A percentile compares a stretch with the other conserved stretches of the same genome.
These are phyloP conservation scores for Xanthoconium separans DNA, from an alignment of 1,284 basidiomycete species.

Conservation along the genomic window DNA sequence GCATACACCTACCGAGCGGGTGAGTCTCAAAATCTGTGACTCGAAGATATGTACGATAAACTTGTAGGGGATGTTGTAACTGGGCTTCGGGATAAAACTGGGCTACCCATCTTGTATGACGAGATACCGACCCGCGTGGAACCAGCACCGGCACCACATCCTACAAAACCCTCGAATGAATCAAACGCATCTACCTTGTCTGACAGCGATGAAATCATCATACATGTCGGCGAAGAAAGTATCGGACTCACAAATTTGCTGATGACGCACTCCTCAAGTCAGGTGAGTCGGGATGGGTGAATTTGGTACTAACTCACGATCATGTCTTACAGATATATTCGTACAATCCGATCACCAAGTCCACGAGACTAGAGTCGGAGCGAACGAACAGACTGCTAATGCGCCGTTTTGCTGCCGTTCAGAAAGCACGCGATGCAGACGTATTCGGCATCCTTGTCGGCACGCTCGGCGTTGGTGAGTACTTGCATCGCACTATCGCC, in stretches of 20 bases:
- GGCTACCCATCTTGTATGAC: slow-evolving; percentile 18
- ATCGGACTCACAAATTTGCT: slow-evolving; percentile 84
- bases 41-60: not conserved
- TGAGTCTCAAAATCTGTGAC: slow-evolving; percentile 28
- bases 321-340: slow-evolving; percentile 57
- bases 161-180: not conserved
- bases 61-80: slow-evolving; percentile 38
- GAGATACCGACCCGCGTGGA: slow-evolving; percentile 19
- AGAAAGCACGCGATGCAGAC: slow-evolving; percentile 89
- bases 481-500: slow-evolving; percentile 1
- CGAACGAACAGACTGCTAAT: slow-evolving; percentile 85
- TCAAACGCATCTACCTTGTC: not conserved
- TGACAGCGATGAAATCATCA: slow-evolving; percentile 39
- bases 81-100: slow-evolving; percentile 28
- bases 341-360: slow-evolving; percentile 64
- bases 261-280: slow-evolving; percentile 63
- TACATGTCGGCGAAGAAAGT: slow-evolving; percentile 87
- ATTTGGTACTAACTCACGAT: not conserved
- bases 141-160: slow-evolving; percentile 9
- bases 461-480: slow-evolving; percentile 85
- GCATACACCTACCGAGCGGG: slow-evolving; percentile 73
- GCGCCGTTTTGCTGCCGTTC: slow-evolving; percentile 85
- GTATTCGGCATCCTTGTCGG: slow-evolving; percentile 96
- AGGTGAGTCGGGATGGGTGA: slow-evolving; percentile 23
- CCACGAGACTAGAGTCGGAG: slow-evolving; percentile 56